Evolutionary conservation across 2,329 filamentous ascomycete genomes (phyloP).

Genomic region (Sporothrix dimorphospora): DNA sequence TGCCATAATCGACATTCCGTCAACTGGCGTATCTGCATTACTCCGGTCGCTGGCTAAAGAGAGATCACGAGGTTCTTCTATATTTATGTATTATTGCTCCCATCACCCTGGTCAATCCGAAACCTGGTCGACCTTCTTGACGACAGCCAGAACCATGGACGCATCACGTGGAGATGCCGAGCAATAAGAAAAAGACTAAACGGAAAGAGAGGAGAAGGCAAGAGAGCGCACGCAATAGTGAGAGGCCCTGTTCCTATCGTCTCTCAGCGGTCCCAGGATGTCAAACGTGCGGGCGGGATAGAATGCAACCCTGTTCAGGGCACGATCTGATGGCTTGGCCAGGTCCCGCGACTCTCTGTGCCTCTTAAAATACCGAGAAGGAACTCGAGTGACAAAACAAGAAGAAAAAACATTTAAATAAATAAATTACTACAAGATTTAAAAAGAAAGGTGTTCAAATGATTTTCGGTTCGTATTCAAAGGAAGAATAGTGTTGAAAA

Average conservation of each 20-base stretch:
- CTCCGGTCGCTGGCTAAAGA: slow-evolving; percentile 1
- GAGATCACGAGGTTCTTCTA: slow-evolving; percentile 7
- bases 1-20: background rate
- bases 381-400: too few species aligned
- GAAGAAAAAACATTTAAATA: too few species aligned
- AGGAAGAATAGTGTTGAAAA: too few species aligned
- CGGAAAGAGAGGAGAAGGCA: background rate
- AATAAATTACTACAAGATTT: too few species aligned
- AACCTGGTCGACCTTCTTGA: slow-evolving; percentile 10
- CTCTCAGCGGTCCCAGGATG: background rate
- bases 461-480: too few species aligned
- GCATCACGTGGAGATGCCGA: background rate
- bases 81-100: background rate
- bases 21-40: background rate
- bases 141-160: background rate
- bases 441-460: too few species aligned
- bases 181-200: background rate
- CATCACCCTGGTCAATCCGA: slow-evolving; percentile 20
- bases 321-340: background rate
- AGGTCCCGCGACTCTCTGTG: background rate
- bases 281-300: slow-evolving; percentile 6
- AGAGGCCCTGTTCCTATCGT: background rate
- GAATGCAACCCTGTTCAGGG: slow-evolving; percentile 7
- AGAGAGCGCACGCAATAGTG: background rate
- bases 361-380: too few species aligned